Evolutionary conservation across 148 eudicot species (phyloP).

Genomic region (Dysphania ambrosioides): DNA sequence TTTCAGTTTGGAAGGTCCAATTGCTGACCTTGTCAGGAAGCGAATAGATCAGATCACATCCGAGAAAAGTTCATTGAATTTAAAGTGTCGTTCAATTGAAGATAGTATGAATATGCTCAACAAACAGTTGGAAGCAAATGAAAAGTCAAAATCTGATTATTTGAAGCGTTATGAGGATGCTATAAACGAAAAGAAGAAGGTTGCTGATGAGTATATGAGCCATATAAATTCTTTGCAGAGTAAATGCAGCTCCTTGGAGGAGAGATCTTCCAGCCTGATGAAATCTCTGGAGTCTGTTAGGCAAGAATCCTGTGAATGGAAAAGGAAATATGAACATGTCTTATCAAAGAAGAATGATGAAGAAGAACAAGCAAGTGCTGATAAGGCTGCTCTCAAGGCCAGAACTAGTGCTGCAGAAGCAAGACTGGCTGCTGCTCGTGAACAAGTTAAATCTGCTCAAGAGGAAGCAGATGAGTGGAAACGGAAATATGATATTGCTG

Average conservation of each 20-base stretch:
- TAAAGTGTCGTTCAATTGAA: slow-evolving; percentile 82
- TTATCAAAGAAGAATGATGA: slow-evolving; percentile 63
- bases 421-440: slow-evolving; percentile 84
- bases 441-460: slow-evolving; percentile 81
- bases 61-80: slow-evolving; percentile 68
- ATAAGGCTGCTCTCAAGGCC: slow-evolving; percentile 65
- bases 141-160: slow-evolving; percentile 80
- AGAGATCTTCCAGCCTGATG: slow-evolving; percentile 65
- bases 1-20: slow-evolving; percentile 87
- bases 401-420: slow-evolving; percentile 88
- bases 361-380: slow-evolving; percentile 70
- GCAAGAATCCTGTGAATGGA: slow-evolving; percentile 78
- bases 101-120: slow-evolving; percentile 69
- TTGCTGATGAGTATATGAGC: slow-evolving; percentile 79
- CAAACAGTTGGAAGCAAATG: slow-evolving; percentile 91
- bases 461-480: slow-evolving; percentile 97
- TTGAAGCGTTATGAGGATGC: slow-evolving; percentile 88
- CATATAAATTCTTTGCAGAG: slow-evolving; percentile 73
- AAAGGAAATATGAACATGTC: slow-evolving; percentile 67
- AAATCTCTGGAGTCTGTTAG: slow-evolving; percentile 58
- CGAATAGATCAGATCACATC: slow-evolving; percentile 75
- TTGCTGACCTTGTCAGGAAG: slow-evolving; percentile 77
- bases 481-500: slow-evolving; percentile 78
- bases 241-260: slow-evolving; percentile 82
- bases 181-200: slow-evolving; percentile 73